Percentiles rank a stretch among this genome's conserved stretches.
Evolutionary conservation across 306 rosid species (phyloP).

Genomic region (Cotoneaster glaucophyllus): DNA sequence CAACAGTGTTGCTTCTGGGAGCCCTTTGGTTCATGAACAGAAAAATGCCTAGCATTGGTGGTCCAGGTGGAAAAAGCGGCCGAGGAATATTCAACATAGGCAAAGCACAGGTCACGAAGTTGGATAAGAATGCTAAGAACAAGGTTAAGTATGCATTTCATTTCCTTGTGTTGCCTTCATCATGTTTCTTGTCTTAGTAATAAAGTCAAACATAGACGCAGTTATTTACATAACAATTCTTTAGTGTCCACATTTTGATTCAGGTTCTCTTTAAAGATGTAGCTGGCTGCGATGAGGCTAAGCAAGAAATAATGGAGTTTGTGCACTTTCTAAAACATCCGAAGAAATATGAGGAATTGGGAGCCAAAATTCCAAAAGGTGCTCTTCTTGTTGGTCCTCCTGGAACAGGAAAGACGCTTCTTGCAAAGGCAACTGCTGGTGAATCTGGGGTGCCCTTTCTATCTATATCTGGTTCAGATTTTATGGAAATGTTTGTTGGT

Average conservation of each 20-base stretch:
- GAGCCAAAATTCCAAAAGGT: slow-evolving; percentile 95
- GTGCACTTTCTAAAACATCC: slow-evolving; percentile 92
- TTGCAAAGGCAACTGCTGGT: slow-evolving; percentile 97
- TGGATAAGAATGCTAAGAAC: slow-evolving; percentile 84
- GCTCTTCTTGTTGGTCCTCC: slow-evolving; percentile 97
- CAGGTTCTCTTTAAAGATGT: slow-evolving; percentile 86
- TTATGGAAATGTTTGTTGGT: slow-evolving; percentile 96
- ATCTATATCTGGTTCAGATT: slow-evolving; percentile 89
- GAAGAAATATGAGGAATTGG: slow-evolving; percentile 85
- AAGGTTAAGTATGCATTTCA: slow-evolving; percentile 40
- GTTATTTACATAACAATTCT: background rate
- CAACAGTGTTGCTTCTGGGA: slow-evolving; percentile 64
- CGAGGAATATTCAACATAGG: slow-evolving; percentile 90
- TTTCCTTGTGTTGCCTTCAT: slow-evolving; percentile 6
- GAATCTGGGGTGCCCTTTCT: slow-evolving; percentile 97
- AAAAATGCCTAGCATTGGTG: slow-evolving; percentile 68
- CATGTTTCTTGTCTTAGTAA: background rate
- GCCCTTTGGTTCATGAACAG: slow-evolving; percentile 52
- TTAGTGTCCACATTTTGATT: slow-evolving; percentile 1
- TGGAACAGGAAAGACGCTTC: slow-evolving; percentile 92
- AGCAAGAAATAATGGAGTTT: slow-evolving; percentile 92
- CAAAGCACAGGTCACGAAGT: slow-evolving; percentile 72
- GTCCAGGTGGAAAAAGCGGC: slow-evolving; percentile 56
- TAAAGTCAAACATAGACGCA: slow-evolving; percentile 1
- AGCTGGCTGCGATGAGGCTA: slow-evolving; percentile 99